Percentiles rank a stretch among this genome's conserved stretches.
Conservation (phyloP, 176 grass and related monocot genomes). For the Olyra latifolia region DNA sequence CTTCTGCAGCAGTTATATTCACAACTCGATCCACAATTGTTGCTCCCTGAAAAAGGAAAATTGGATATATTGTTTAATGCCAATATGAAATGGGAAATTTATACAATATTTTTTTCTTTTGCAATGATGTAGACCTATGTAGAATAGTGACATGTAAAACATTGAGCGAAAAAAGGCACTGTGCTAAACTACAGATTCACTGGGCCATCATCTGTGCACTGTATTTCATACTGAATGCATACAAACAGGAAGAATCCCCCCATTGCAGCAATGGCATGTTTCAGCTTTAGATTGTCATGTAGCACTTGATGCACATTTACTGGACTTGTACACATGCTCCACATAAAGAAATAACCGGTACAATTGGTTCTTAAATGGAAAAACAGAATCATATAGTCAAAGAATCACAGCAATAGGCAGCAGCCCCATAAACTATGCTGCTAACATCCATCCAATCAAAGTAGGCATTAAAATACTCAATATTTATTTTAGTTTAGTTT, state of each 20-base stretch:
- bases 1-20: constrained; percentile 79
- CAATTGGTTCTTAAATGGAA: constrained; percentile 23
- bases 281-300: neutral
- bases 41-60: constrained; percentile 60
- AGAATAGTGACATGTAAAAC: neutral
- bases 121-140: neutral
- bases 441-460: constrained; percentile 6
- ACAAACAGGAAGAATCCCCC: neutral
- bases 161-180: neutral
- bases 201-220: neutral
- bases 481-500: constrained; percentile 21
- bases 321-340: neutral
- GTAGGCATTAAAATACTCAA: constrained; percentile 25
- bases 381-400: constrained; percentile 26
- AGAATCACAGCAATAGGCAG: neutral
- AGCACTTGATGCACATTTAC: constrained; percentile 1
- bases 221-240: neutral
- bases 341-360: neutral
- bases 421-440: neutral
- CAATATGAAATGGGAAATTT: neutral
- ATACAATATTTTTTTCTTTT: neutral
- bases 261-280: constrained; percentile 4
- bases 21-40: constrained; percentile 91
- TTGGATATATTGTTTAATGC: neutral
- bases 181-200: neutral